phyloP scores from a whole-genome alignment of 345 rosid genomes.

The Heritiera fomes region DNA sequence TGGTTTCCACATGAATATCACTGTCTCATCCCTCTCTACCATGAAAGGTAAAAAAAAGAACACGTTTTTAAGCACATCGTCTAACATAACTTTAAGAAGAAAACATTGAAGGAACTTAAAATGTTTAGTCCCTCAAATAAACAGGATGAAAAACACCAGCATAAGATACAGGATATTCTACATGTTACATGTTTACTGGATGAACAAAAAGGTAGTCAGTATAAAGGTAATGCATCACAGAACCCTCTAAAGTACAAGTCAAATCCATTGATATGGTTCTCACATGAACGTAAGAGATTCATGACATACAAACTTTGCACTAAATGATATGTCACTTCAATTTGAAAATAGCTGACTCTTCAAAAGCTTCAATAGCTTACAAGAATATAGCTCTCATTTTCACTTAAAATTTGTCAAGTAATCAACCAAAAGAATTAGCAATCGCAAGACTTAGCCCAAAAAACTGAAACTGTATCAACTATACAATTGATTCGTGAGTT shows the following conservation, averaged over 20 bases:
- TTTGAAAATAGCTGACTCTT: neutral
- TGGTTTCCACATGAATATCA: neutral
- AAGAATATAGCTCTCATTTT: slow-evolving; percentile 6
- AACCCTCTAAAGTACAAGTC: neutral
- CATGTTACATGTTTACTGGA: neutral
- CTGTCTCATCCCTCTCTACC: neutral
- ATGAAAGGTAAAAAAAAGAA: neutral
- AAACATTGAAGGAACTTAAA: neutral
- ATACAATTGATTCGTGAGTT: neutral
- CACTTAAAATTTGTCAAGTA: neutral
- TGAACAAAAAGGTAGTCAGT: neutral
- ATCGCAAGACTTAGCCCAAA: neutral
- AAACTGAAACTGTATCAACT: neutral
- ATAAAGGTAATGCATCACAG: neutral
- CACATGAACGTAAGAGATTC: neutral
- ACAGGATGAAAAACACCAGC: neutral
- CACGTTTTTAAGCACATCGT: too few species aligned
- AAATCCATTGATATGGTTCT: neutral
- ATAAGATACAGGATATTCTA: neutral
- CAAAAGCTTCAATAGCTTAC: neutral
- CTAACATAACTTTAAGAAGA: neutral
- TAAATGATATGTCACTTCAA: neutral
- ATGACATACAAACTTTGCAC: neutral
- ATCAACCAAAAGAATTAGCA: neutral
- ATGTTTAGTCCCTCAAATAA: neutral